Evolutionary conservation across 1,284 basidiomycete genomes (phyloP).

Genomic region (Cryptococcus hybrid): DNA sequence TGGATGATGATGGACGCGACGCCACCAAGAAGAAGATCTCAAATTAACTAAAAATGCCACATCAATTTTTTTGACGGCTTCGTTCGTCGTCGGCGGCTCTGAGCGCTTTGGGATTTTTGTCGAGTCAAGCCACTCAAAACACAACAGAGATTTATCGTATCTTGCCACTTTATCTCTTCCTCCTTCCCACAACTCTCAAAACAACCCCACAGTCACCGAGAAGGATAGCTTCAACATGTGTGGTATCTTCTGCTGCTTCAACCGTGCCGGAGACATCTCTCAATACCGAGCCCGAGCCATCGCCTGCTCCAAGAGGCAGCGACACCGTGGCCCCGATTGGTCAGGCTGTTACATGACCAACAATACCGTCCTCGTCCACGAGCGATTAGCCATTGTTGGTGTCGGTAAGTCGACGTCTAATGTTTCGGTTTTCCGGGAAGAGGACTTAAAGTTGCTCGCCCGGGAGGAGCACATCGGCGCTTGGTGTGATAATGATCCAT

Average conservation of each 20-base stretch:
- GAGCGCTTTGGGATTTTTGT: neutral
- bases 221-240: conserved; percentile 64
- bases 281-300: conserved; percentile 70
- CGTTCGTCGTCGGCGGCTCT: neutral
- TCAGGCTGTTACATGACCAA: conserved; percentile 86
- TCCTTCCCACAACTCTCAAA: neutral
- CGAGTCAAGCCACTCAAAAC: neutral
- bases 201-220: neutral
- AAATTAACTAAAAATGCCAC: neutral
- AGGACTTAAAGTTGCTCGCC: too few relatives aligned
- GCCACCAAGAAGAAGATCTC: too few relatives aligned
- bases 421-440: neutral
- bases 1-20: too few relatives aligned
- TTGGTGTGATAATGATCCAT: too few relatives aligned
- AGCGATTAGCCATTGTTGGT: conserved; percentile 94
- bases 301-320: conserved; percentile 79
- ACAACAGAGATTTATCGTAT: too few relatives aligned
- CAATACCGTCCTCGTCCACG: conserved; percentile 78
- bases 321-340: conserved; percentile 96
- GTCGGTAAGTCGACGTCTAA: conserved; percentile 69
- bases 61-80: neutral
- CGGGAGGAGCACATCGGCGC: too few relatives aligned
- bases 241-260: conserved; percentile 81
- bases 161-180: neutral
- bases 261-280: conserved; percentile 69